phyloP scores from a whole-genome alignment of 805 yeast genomes.

The Wickerhamiella brachini region DNA sequence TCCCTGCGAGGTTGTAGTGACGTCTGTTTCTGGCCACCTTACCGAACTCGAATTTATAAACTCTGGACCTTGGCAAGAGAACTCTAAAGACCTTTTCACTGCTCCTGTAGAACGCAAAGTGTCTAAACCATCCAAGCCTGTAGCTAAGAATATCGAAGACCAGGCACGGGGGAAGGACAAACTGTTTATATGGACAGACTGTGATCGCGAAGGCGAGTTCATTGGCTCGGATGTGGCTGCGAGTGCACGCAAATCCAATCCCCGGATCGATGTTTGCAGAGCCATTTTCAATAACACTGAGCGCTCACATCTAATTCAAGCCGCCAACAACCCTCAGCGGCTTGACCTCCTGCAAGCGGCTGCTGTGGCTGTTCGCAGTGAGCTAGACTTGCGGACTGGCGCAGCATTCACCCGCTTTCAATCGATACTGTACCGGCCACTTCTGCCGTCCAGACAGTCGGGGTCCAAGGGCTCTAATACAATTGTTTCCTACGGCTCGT shows the following conservation, averaged over 20 bases:
- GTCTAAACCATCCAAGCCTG: slow-evolving; percentile 30
- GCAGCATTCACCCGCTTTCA: slow-evolving; percentile 74
- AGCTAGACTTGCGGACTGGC: slow-evolving; percentile 81
- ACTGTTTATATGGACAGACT: slow-evolving; percentile 95
- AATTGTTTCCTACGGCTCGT: slow-evolving; percentile 70
- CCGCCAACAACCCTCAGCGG: slow-evolving; percentile 54
- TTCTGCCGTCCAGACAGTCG: not conserved
- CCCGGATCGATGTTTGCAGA: slow-evolving; percentile 42
- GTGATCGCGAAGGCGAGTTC: slow-evolving; percentile 92
- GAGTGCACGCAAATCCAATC: slow-evolving; percentile 47
- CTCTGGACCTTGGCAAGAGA: slow-evolving; percentile 51
- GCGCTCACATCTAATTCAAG: slow-evolving; percentile 50
- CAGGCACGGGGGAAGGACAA: slow-evolving; percentile 49
- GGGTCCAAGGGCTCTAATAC: slow-evolving; percentile 9
- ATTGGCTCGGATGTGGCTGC: slow-evolving; percentile 73
- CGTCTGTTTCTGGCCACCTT: slow-evolving; percentile 84
- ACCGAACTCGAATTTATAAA: slow-evolving; percentile 50
- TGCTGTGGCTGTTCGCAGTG: slow-evolving; percentile 79
- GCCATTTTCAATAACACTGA: slow-evolving; percentile 85
- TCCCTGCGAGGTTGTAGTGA: slow-evolving; percentile 69
- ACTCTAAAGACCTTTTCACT: slow-evolving; percentile 52
- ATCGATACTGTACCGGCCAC: slow-evolving; percentile 30
- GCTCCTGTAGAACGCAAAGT: slow-evolving; percentile 43
- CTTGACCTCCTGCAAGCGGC: slow-evolving; percentile 58
- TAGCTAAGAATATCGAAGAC: slow-evolving; percentile 51